Evolutionary conservation across 371 early-diverging fungal genomes (phyloP), one percentile per base, ranked within the genome.

Genomic region (Capillidium heterosporum): DNA sequence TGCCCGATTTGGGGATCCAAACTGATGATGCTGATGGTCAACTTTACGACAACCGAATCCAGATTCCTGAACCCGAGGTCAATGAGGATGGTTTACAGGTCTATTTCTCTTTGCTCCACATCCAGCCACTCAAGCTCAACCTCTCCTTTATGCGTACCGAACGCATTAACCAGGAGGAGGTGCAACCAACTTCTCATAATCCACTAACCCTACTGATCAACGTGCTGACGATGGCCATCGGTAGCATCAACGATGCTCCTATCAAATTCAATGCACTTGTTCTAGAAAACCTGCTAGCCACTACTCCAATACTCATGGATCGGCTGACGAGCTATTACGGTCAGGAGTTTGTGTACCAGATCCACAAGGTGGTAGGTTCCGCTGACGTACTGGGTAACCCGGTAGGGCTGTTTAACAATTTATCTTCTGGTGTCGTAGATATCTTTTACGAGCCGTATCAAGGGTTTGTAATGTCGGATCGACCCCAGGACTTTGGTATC

Each of bases 311-410:
- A 51, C 68, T 96, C 7, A 62, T 77, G n/a, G 84, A 87, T 56
- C 74, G 86, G 26, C 78, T 95, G 52, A 71, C 71, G 39, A 72
- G 76, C 31, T 91, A 94, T 66, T 96, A 95, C 59, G 76, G 85
- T 28, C 88, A 91, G 60, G 91, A 93, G 65, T 72, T 85, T 13
- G 72, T 94, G 26, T 85, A 86, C 58, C 95, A 98, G 68, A 70
- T 95, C 1, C 89, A 96, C 71, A 83, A 85, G 66, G 71, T 98
- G 41, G 72, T 97, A 5, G 99, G 99, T 0, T 91, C 95, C 11
- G 96, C 94, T 4, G 97, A 98, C 63, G 78, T 97, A 58, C 72
- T 97, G 42, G 99, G 99, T 26, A 98, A 98, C 62, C 99, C 99
- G 0, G 94, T 96, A 0, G 96, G 97, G 0, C 67, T 98, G 27